phyloP scores from a whole-genome alignment of 495 filamentous ascomycete species.

The Cercophora newfieldiana region DNA sequence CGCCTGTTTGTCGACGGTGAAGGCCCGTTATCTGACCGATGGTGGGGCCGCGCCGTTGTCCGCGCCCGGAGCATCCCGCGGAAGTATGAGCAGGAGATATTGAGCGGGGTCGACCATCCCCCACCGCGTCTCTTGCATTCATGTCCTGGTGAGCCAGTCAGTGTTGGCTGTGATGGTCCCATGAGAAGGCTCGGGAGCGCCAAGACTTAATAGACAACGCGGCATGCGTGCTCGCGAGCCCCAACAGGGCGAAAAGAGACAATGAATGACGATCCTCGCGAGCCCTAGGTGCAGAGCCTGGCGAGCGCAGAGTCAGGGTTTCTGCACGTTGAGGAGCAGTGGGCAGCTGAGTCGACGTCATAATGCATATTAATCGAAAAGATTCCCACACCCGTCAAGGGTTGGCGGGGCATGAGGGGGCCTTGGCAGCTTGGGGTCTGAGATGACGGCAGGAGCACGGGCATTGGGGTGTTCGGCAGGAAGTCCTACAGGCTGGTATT shows the following conservation, averaged over 20 bases:
- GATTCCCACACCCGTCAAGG: neutral
- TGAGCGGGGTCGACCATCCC: neutral
- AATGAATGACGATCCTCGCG: neutral
- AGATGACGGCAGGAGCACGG: neutral
- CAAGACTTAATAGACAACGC: neutral
- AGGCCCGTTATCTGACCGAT: neutral
- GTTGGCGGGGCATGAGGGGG: neutral
- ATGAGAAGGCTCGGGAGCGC: neutral
- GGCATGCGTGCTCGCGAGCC: neutral
- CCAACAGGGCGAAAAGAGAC: neutral
- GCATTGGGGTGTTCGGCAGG: no score
- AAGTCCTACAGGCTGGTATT: neutral
- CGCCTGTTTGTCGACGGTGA: neutral
- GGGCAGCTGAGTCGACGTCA: conserved; percentile 6
- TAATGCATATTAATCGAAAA: neutral
- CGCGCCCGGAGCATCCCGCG: neutral
- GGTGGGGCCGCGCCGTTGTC: neutral
- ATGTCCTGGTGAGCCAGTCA: neutral
- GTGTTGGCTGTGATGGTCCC: neutral
- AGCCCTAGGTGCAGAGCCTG: conserved; percentile 1
- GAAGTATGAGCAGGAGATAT: neutral
- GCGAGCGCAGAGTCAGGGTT: neutral
- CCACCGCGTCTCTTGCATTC: neutral
- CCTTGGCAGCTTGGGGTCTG: neutral
- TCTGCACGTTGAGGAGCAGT: neutral